Evolutionary conservation across 179 eudicot species (phyloP).

Genomic region (Spinacia oleracea): DNA sequence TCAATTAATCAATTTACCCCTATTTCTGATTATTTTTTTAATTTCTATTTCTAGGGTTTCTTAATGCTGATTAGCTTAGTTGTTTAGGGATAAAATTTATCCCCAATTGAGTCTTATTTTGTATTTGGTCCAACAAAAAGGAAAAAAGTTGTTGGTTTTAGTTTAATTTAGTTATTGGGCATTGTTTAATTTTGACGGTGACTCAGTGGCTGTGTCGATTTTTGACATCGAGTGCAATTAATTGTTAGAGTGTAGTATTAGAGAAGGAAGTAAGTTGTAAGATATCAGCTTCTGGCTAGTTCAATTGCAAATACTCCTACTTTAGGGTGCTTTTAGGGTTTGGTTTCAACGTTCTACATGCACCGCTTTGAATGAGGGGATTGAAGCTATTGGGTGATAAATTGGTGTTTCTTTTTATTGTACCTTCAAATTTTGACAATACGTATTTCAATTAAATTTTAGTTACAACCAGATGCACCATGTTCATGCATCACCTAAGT

Average conservation of each 20-base stretch:
- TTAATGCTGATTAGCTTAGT: background rate
- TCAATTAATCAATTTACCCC: background rate
- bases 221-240: too few species aligned
- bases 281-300: background rate
- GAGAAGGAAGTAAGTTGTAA: background rate
- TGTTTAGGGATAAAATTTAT: background rate
- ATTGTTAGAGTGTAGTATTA: too few species aligned
- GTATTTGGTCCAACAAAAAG: background rate
- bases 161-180: background rate
- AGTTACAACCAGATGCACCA: background rate
- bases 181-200: background rate
- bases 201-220: background rate
- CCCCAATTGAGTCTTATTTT: background rate
- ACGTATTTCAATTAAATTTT: background rate
- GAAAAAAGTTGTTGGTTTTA: background rate
- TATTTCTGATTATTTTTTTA: background rate
- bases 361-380: background rate
- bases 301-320: background rate
- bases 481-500: background rate
- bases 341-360: background rate
- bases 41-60: background rate
- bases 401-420: background rate
- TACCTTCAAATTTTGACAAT: background rate
- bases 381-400: background rate
- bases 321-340: background rate